Base-by-base conservation (phyloP, 768 basidiomycete species). In the Pisolithus sp. region DNA sequence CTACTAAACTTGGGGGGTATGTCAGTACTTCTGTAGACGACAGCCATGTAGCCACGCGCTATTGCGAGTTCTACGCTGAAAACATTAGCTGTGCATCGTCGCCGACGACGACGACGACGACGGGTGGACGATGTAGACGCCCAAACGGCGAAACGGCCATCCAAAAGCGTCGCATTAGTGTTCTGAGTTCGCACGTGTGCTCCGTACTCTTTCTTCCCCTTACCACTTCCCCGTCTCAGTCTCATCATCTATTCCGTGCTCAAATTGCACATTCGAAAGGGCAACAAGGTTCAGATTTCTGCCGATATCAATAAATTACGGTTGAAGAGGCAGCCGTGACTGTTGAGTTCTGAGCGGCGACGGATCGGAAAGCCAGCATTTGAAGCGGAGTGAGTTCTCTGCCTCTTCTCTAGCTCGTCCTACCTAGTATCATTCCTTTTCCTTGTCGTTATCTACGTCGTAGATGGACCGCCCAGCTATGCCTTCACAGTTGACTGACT, bases 351-450 rank as follows among this genome's bases (percentile, higher is more conserved):
- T 66, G 66, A 68, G 66, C 66, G 68, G 68, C 68, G 66, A 60
- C 66, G 59, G 58, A 67, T 67, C 65, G 65, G 66, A 69, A 66
- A 66, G 55, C 54, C 50, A 58, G 68, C 68, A 64, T 68, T 68
- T 68, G 58, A 68, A 60, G 66, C 66, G 66, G 66, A 68, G 66
- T 68, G 66, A 67, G 66, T 69, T 54, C 28, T 31, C 24, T 34
- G 34, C 34, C 34, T 51, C 47, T 56, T 23, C 20, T 50, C 46
- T 47, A 21, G n/a, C 34, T 21, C 6, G n/a, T 39, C 18, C 38
- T 18, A 42, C 43, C 37, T 9, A 30, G 13, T 21, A 31, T 31
- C 21, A 40, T 54, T 52, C 52, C 46, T 24, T 50, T 34, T 23
- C n/a, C 18, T 10, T 8, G 50, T 36, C 36, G 30, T 20, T 36